These are phyloP conservation scores for Penicillium canariense DNA, from an alignment of 495 filamentous ascomycete species.

Conservation along the genomic window DNA sequence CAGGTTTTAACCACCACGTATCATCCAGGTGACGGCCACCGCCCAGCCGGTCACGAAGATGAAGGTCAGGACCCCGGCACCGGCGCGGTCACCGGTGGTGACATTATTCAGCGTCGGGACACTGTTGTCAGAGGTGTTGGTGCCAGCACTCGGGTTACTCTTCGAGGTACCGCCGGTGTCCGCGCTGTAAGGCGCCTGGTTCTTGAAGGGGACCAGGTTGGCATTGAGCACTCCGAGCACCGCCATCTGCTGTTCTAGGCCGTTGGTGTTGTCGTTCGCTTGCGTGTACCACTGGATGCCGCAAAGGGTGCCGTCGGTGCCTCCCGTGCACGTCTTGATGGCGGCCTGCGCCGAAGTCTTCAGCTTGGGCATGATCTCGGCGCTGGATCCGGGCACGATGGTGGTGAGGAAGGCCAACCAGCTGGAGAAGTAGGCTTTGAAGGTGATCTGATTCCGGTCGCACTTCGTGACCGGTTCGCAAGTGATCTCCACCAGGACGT, in stretches of 20 bases:
- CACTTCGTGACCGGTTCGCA: constrained; percentile 67
- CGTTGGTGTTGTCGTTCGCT: constrained; percentile 46
- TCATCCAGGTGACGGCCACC: constrained; percentile 46
- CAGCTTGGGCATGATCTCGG: constrained; percentile 56
- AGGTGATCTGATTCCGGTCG: constrained; percentile 66
- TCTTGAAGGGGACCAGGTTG: constrained; percentile 47
- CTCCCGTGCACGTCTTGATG: constrained; percentile 56
- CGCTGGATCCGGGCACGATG: constrained; percentile 61
- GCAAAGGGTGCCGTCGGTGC: constrained; percentile 47
- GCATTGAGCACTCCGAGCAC: constrained; percentile 56
- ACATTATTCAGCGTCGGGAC: constrained; percentile 38
- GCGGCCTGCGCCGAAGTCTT: constrained; percentile 57
- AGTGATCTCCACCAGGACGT: constrained; percentile 63
- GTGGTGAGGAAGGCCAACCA: constrained; percentile 67
- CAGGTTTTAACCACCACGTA: constrained; percentile 28
- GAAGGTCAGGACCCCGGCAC: constrained; percentile 63
- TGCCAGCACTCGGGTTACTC: constrained; percentile 59
- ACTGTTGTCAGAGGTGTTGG: constrained; percentile 21
- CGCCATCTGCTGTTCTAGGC: constrained; percentile 59
- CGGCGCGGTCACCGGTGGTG: constrained; percentile 56
- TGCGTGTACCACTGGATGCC: constrained; percentile 51
- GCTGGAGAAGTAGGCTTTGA: constrained; percentile 72
- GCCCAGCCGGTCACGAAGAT: constrained; percentile 54
- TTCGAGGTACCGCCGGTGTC: constrained; percentile 63
- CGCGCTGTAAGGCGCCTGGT: constrained; percentile 51